These are phyloP conservation scores for Coprinopsis sp. DNA, from an alignment of 768 basidiomycete genomes.

Conservation along the genomic window DNA sequence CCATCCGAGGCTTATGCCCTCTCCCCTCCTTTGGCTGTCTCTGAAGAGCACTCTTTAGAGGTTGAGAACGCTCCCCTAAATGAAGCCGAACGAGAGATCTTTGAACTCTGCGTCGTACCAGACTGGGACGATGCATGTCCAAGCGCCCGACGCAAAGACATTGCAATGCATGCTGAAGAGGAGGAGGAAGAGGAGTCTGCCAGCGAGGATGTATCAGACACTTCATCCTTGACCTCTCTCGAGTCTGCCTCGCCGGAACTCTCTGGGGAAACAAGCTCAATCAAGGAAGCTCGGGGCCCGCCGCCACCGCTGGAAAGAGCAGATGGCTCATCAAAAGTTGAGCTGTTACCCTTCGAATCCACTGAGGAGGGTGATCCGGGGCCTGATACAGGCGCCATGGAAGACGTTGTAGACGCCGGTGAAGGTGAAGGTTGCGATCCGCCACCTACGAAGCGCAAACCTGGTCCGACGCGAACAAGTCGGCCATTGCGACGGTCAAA, in stretches of 20 bases:
- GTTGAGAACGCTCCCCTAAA: constrained; percentile 52
- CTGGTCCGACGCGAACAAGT: neutral
- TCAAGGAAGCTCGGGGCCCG: constrained; percentile 1
- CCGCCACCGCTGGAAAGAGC: constrained; percentile 4
- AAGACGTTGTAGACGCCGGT: constrained; percentile 1
- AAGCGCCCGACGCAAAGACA: neutral
- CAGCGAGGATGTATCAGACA: constrained; percentile 6
- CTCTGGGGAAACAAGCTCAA: neutral
- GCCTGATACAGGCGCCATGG: neutral
- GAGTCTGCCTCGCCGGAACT: constrained; percentile 8
- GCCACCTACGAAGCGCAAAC: constrained; percentile 1
- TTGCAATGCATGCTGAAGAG: constrained; percentile 4
- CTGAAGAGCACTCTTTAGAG: constrained; percentile 17
- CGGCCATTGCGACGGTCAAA: constrained; percentile 58
- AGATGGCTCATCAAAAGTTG: neutral
- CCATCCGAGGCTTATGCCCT: constrained; percentile 6
- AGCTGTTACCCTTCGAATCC: neutral
- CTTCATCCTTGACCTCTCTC: constrained; percentile 8
- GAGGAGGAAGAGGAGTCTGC: constrained; percentile 8
- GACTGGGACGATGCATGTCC: constrained; percentile 40
- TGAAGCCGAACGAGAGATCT: constrained; percentile 67
- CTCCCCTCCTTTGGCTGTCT: neutral
- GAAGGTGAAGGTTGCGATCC: neutral
- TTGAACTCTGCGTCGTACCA: constrained; percentile 57
- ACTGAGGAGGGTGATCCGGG: neutral